A percentile compares a stretch with the other conserved stretches of the same genome.
phyloP scores from a whole-genome alignment of 148 eudicot genomes.

The Rhododendron ovatum region DNA sequence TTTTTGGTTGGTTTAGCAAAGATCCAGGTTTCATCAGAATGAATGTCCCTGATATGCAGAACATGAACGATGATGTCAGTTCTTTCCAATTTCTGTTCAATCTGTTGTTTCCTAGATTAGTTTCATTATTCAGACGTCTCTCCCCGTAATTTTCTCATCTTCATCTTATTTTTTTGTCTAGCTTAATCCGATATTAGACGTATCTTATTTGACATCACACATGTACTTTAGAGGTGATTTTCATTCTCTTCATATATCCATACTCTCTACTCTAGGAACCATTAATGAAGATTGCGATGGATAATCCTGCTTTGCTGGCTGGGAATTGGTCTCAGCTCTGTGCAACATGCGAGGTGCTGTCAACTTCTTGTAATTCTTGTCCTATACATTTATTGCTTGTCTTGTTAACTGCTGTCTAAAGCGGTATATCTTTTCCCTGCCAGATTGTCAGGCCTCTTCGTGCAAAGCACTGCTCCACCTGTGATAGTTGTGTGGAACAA shows the following conservation, averaged over 20 bases:
- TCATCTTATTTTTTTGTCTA: not conserved
- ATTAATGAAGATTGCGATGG: constrained; percentile 71
- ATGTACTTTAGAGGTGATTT: not conserved
- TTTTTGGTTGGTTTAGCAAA: constrained; percentile 46
- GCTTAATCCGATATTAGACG: not conserved
- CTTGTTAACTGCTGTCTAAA: not conserved
- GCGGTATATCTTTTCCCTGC: constrained; percentile 2
- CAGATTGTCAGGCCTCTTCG: constrained; percentile 99
- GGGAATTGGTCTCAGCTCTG: constrained; percentile 99
- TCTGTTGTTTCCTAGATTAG: not conserved
- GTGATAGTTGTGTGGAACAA: constrained; percentile 99
- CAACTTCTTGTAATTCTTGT: constrained; percentile 2
- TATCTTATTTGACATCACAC: not conserved
- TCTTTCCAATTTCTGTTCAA: not conserved
- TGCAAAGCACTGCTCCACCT: constrained; percentile 95
- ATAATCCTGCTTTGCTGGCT: constrained; percentile 80
- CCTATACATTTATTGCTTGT: not conserved
- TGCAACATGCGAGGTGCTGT: constrained; percentile 84
- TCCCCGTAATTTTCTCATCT: not conserved
- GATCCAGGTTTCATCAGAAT: constrained; percentile 92
- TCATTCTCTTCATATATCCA: not conserved
- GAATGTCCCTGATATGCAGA: constrained; percentile 74
- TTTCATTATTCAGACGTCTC: not conserved
- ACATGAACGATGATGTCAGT: constrained; percentile 95
- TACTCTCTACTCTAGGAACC: constrained; percentile 67